Conservation (phyloP, 2,329 filamentous ascomycete genomes). For the Thelonectria discophora region DNA sequence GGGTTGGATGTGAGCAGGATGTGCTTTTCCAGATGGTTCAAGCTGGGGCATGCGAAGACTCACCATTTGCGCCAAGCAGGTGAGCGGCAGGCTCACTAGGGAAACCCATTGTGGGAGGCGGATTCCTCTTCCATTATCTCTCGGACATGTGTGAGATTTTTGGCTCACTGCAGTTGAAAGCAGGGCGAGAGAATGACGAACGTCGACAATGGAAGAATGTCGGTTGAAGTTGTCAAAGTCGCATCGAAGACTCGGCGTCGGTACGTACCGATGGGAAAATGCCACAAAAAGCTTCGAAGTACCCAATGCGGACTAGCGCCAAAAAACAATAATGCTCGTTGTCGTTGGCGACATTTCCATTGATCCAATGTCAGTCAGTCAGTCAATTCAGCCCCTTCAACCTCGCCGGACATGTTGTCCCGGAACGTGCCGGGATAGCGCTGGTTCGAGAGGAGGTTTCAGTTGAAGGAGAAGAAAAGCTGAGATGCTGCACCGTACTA, state of each 20-base stretch:
- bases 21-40: not conserved
- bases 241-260: no score
- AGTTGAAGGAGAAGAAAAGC: not conserved
- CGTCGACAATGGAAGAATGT: not conserved
- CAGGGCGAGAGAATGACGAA: not conserved
- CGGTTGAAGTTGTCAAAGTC: not conserved
- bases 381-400: no score
- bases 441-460: not conserved
- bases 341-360: no score
- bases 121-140: constrained; percentile 35
- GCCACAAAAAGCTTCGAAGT: no score
- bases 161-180: not conserved
- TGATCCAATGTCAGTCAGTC: no score
- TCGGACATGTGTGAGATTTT: not conserved
- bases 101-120: constrained; percentile 52
- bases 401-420: no score
- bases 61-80: constrained; percentile 67
- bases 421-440: not conserved
- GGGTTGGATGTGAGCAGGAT: constrained; percentile 24
- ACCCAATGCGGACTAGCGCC: no score
- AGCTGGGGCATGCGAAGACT: constrained; percentile 32
- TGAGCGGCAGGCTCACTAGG: constrained; percentile 62
- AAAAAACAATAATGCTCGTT: no score
- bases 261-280: no score
- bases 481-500: no score